Conservation (phyloP, 306 rosid genomes). For the Hippophae tibetana region DNA sequence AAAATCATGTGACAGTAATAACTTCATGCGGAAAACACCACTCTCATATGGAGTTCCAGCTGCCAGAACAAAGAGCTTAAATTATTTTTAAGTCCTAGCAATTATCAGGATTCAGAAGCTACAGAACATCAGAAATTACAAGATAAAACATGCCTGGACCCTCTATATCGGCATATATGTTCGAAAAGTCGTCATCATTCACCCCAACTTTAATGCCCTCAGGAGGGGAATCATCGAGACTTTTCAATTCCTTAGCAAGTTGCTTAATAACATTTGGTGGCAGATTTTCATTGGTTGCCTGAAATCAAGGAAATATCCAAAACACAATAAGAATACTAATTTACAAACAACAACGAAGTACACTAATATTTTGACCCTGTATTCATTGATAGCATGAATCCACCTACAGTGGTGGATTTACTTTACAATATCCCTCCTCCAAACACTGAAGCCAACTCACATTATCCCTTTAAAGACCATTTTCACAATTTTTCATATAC, state of each 20-base stretch:
- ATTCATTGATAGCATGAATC: too few species aligned
- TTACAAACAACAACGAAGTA: neutral
- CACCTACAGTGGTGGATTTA: too few species aligned
- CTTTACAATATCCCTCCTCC: too few species aligned
- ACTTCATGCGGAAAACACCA: slow-evolving; percentile 95
- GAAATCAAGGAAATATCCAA: slow-evolving; percentile 18
- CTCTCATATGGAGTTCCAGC: slow-evolving; percentile 95
- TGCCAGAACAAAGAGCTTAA: slow-evolving; percentile 31
- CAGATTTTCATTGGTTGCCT: slow-evolving; percentile 97
- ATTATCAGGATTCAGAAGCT: neutral
- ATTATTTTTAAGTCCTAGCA: slow-evolving; percentile 14
- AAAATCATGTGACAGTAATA: slow-evolving; percentile 69
- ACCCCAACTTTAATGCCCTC: slow-evolving; percentile 93
- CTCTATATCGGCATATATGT: slow-evolving; percentile 80
- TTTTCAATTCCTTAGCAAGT: slow-evolving; percentile 96
- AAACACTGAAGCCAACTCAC: too few species aligned
- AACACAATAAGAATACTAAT: neutral
- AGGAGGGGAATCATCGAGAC: slow-evolving; percentile 88
- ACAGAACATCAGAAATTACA: slow-evolving; percentile 1
- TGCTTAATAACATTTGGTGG: slow-evolving; percentile 95
- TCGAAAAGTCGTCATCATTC: slow-evolving; percentile 85
- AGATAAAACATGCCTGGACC: slow-evolving; percentile 74
- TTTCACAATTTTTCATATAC: too few species aligned
- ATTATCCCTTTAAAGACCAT: too few species aligned
- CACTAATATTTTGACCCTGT: too few species aligned